Percentiles rank a stretch among this genome's conserved stretches.
Conservation (phyloP, 495 filamentous ascomycete genomes). For the Sphaerosporella brunnea region DNA sequence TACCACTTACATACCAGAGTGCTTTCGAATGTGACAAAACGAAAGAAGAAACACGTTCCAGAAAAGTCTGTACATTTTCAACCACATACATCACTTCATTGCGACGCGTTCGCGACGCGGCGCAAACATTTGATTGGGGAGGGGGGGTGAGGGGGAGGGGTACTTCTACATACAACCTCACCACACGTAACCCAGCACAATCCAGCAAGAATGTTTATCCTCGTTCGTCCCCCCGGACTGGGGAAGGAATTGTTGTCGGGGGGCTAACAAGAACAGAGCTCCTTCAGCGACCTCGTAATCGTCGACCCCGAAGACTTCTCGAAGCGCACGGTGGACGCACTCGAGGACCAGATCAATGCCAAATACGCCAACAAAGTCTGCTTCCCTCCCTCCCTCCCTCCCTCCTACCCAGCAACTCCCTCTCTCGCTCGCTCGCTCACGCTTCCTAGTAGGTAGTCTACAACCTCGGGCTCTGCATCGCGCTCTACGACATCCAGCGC, state of each 20-base stretch:
- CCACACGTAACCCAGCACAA: conserved; percentile 1
- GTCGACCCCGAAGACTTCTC: conserved; percentile 72
- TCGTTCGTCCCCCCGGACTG: conserved; percentile 6
- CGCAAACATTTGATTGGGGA: no score
- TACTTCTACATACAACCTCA: not conserved
- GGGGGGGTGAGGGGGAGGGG: no score
- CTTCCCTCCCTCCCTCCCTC: conserved; percentile 27
- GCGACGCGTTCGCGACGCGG: no score
- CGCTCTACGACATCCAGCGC: conserved; percentile 68
- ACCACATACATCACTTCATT: no score
- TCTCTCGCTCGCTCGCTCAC: conserved; percentile 28
- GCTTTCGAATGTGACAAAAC: no score
- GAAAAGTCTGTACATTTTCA: no score
- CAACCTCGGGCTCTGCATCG: conserved; percentile 81
- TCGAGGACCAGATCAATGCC: conserved; percentile 85
- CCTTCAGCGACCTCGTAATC: conserved; percentile 78
- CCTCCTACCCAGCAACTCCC: not conserved
- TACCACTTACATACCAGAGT: no score
- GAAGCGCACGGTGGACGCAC: conserved; percentile 54
- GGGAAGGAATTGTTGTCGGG: no score
- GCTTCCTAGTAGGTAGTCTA: conserved; percentile 51
- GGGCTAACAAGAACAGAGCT: no score
- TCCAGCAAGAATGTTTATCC: conserved; percentile 5
- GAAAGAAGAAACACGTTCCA: no score
- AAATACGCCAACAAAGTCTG: conserved; percentile 84